These are phyloP conservation scores for Bolboschoenoplectus hybrid DNA, from an alignment of 202 grass and related monocot species.

Conservation along the genomic window DNA sequence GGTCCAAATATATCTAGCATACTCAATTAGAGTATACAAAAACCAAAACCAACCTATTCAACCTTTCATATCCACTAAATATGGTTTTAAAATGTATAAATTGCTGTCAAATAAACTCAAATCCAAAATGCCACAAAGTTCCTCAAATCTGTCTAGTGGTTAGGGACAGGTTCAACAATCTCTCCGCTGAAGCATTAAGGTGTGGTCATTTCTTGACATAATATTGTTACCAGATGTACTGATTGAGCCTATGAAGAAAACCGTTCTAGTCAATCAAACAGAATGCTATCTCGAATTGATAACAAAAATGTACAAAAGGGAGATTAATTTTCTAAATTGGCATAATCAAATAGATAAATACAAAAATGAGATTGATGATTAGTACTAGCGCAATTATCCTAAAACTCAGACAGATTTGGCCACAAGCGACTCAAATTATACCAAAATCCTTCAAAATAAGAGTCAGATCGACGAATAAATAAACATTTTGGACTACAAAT, in stretches of 20 bases:
- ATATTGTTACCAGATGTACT: neutral
- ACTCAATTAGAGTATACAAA: neutral
- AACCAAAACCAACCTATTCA: neutral
- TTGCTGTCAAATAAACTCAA: neutral
- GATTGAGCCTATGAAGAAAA: neutral
- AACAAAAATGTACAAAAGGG: constrained; percentile 16
- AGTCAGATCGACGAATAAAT: neutral
- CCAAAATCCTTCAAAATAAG: neutral
- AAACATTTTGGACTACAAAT: neutral
- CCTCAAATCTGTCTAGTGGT: neutral
- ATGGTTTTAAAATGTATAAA: constrained; percentile 2
- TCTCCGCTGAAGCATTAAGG: neutral
- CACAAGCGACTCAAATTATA: constrained; percentile 3
- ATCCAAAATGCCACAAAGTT: neutral
- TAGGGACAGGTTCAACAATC: neutral
- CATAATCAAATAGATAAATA: neutral
- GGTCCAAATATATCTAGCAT: neutral
- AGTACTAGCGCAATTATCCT: neutral
- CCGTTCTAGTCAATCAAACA: neutral
- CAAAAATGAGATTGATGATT: neutral
- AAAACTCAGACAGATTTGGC: constrained; percentile 12
- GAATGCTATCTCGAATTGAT: constrained; percentile 1
- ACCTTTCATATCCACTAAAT: constrained; percentile 8
- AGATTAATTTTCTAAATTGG: neutral
- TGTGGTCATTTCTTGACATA: neutral